Evolutionary conservation across 192 early-diverging fungal species (phyloP).

Genomic region (Backusella morwellensis): DNA sequence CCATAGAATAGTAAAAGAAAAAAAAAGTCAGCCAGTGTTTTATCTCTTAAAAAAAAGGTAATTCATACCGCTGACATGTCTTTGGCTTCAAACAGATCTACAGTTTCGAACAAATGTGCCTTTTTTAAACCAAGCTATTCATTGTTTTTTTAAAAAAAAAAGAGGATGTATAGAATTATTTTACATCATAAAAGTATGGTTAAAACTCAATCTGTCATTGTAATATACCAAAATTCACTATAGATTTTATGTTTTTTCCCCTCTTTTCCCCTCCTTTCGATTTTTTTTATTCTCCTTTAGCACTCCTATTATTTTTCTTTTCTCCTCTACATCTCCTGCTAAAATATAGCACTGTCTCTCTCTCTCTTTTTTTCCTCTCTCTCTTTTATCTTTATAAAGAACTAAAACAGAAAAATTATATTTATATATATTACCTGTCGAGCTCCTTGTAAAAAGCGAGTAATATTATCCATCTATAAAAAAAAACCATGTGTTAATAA

Average conservation of each 20-base stretch:
- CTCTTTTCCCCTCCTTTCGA: neutral
- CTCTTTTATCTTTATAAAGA: neutral
- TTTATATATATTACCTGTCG: slow-evolving; percentile 43
- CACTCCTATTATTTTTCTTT: no score
- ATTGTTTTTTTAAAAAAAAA: neutral
- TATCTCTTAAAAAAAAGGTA: neutral
- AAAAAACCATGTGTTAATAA: neutral
- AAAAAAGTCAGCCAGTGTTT: neutral
- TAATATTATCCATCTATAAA: slow-evolving; percentile 81
- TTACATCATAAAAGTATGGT: neutral
- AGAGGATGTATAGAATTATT: neutral
- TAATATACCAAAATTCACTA: neutral
- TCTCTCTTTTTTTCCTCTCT: neutral
- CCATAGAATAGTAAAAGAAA: neutral
- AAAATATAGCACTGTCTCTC: neutral
- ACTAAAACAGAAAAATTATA: slow-evolving; percentile 7
- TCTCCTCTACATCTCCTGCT: no score
- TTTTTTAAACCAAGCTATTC: slow-evolving; percentile 65
- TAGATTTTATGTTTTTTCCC: neutral
- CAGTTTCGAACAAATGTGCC: slow-evolving; percentile 76
- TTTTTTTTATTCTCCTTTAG: neutral
- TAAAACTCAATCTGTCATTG: neutral
- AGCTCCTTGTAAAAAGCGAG: slow-evolving; percentile 71
- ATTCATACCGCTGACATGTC: slow-evolving; percentile 61
- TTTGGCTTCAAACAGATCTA: slow-evolving; percentile 79